phyloP scores from a whole-genome alignment of 2,329 filamentous ascomycete genomes.

The Neofusicoccum laricinum region DNA sequence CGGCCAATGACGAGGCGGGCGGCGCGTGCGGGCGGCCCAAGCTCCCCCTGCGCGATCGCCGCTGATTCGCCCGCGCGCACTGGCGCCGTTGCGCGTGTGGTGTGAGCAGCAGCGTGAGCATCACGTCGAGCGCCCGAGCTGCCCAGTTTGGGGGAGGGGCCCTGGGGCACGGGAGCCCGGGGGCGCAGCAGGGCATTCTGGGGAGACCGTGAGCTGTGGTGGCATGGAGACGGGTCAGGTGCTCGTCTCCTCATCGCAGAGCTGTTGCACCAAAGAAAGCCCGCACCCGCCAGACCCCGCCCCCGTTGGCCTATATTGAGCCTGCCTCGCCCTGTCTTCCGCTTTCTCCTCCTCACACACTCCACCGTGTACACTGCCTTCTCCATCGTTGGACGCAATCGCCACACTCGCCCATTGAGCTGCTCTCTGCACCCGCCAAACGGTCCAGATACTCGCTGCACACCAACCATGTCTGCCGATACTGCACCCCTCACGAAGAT shows the following conservation, averaged over 20 bases:
- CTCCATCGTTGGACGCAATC: neutral
- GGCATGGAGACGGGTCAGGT: constrained; percentile 14
- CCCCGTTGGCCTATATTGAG: constrained; percentile 12
- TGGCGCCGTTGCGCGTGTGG: constrained; percentile 13
- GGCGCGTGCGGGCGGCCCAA: constrained; percentile 7
- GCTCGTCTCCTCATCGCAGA: constrained; percentile 17
- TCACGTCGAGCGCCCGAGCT: constrained; percentile 3
- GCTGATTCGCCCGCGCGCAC: constrained; percentile 3
- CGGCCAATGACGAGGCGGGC: neutral
- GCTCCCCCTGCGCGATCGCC: neutral
- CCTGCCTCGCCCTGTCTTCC: constrained; percentile 10
- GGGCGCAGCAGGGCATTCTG: neutral
- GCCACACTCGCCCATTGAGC: neutral
- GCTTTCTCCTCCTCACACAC: constrained; percentile 2
- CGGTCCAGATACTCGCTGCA: neutral
- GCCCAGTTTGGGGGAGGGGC: neutral
- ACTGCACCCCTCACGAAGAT: constrained; percentile 58
- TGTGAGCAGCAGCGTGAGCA: constrained; percentile 15
- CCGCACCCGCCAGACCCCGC: constrained; percentile 15
- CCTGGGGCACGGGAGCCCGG: neutral
- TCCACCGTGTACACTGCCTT: neutral
- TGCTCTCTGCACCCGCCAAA: neutral
- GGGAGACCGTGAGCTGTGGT: neutral
- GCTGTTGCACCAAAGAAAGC: constrained; percentile 16
- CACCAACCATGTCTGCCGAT: constrained; percentile 16